Conservation (phyloP, 2,329 filamentous ascomycete species). For the Orbilia ellipsospora region DNA sequence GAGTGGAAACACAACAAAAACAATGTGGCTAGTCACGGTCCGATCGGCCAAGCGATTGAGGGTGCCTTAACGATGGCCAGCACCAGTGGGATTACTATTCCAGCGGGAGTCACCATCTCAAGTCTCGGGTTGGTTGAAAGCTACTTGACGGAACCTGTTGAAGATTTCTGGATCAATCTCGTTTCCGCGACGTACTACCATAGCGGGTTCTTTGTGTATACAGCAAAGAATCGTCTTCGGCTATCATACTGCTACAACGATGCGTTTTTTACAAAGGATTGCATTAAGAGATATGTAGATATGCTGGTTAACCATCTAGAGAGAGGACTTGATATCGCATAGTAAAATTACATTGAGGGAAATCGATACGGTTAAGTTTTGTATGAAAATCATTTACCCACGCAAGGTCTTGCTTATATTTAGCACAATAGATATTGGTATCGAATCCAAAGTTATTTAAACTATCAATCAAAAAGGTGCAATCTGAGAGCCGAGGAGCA, state of each 20-base stretch:
- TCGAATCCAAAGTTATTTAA: too few species aligned
- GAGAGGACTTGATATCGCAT: background rate
- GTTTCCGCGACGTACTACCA: background rate
- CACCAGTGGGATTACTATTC: background rate
- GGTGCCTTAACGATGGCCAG: background rate
- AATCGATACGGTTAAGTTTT: too few species aligned
- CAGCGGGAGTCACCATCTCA: background rate
- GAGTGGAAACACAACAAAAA: slow-evolving; percentile 10
- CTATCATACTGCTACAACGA: background rate
- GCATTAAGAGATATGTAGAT: background rate
- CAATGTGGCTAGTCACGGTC: slow-evolving; percentile 2
- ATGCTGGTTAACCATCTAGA: background rate
- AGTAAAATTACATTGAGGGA: background rate
- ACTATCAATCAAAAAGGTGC: too few species aligned
- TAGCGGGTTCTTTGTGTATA: background rate
- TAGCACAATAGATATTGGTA: too few species aligned
- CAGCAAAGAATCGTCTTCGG: background rate
- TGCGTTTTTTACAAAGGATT: background rate
- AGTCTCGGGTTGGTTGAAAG: slow-evolving; percentile 25
- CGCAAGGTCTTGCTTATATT: too few species aligned
- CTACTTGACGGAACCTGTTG: slow-evolving; percentile 15
- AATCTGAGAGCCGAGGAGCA: too few species aligned
- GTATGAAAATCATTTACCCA: too few species aligned
- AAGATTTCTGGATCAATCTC: slow-evolving; percentile 33
- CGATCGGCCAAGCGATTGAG: background rate